Percentiles rank a stretch among this genome's conserved stretches.
phyloP scores from a whole-genome alignment of 176 grass and related monocot species.

The Aegilops longissima region DNA sequence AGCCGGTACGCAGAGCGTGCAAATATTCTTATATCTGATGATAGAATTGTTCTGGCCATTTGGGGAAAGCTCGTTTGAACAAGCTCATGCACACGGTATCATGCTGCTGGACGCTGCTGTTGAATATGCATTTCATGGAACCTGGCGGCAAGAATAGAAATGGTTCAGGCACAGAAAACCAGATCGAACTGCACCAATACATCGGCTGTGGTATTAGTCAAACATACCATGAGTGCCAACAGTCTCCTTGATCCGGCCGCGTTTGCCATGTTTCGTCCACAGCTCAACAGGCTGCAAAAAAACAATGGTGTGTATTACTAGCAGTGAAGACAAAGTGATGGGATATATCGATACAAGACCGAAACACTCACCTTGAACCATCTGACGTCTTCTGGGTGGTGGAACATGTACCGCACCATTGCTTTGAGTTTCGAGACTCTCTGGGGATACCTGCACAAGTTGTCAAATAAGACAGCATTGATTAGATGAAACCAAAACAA shows the following conservation, averaged over 20 bases:
- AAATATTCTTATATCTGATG: background rate
- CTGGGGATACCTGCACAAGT: slow-evolving; percentile 77
- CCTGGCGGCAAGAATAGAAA: slow-evolving; percentile 37
- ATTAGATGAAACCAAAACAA: slow-evolving; percentile 18
- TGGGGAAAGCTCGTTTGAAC: slow-evolving; percentile 84
- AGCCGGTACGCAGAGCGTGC: background rate
- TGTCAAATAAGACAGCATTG: background rate
- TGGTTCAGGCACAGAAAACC: slow-evolving; percentile 1
- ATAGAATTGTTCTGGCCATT: slow-evolving; percentile 84
- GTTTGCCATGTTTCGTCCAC: slow-evolving; percentile 85
- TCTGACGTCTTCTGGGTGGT: slow-evolving; percentile 80
- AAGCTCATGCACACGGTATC: slow-evolving; percentile 94
- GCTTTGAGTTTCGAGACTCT: slow-evolving; percentile 94
- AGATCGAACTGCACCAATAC: background rate
- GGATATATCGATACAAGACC: background rate
- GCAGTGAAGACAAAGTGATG: background rate
- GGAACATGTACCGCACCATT: slow-evolving; percentile 92
- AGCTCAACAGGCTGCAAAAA: slow-evolving; percentile 80
- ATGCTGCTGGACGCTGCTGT: slow-evolving; percentile 81
- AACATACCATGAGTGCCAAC: slow-evolving; percentile 89
- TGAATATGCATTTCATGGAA: slow-evolving; percentile 93
- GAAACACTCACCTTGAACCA: slow-evolving; percentile 88
- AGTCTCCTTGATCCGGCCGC: slow-evolving; percentile 88
- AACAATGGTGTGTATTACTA: background rate
- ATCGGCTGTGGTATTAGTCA: background rate